Conservation (phyloP, 192 early-diverging fungal genomes). For the Coemansia sp. region DNA sequence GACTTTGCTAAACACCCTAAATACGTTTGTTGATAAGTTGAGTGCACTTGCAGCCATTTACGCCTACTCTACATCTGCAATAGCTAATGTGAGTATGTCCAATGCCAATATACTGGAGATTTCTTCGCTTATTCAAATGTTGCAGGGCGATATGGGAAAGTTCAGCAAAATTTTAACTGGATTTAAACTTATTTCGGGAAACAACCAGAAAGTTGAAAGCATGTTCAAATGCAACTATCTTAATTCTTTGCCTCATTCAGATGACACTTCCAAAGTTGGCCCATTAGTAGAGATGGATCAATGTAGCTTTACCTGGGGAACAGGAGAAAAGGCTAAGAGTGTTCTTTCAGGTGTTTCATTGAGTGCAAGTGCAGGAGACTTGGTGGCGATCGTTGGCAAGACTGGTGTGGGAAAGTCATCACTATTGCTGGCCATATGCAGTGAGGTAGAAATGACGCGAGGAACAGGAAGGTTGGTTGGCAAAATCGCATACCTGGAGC, state of each 20-base stretch:
- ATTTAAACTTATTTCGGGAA: not conserved
- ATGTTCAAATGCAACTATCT: slow-evolving; percentile 23
- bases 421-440: slow-evolving; percentile 63
- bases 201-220: slow-evolving; percentile 19
- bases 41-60: not conserved
- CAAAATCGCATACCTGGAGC: slow-evolving; percentile 30
- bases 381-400: slow-evolving; percentile 63
- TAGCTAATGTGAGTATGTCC: too few species aligned
- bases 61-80: not conserved
- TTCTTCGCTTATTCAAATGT: not conserved
- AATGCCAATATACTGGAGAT: too few species aligned
- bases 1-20: too few species aligned
- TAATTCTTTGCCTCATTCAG: slow-evolving; percentile 16
- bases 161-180: not conserved
- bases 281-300: slow-evolving; percentile 14
- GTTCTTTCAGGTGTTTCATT: slow-evolving; percentile 19
- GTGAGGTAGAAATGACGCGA: slow-evolving; percentile 48
- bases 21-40: rapidly evolving
- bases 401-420: slow-evolving; percentile 70
- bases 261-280: not conserved
- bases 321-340: not conserved
- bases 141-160: not conserved
- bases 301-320: slow-evolving; percentile 29
- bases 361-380: slow-evolving; percentile 25
- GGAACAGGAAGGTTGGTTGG: slow-evolving; percentile 41